Conservation (phyloP, 768 basidiomycete species). For the Rossbeevera mucosa region DNA sequence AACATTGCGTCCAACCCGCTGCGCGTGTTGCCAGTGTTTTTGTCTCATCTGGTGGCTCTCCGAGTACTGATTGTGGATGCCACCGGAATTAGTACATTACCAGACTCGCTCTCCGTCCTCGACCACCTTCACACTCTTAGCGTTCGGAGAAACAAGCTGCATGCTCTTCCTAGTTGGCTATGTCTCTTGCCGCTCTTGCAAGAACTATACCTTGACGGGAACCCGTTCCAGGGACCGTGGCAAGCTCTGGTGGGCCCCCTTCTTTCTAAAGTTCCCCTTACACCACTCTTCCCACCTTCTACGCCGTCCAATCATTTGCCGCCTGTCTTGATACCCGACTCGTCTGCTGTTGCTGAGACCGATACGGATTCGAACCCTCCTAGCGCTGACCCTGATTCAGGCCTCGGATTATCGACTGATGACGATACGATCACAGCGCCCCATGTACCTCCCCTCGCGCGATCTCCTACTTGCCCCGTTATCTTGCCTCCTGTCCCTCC, state of each 20-base stretch:
- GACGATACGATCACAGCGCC: constrained; percentile 73
- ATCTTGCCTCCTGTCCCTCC: constrained; percentile 24
- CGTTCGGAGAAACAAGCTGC: constrained; percentile 81
- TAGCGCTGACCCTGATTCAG: constrained; percentile 34
- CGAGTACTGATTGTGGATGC: constrained; percentile 91
- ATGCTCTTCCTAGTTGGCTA: constrained; percentile 91
- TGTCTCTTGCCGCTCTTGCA: constrained; percentile 82
- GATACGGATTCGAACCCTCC: constrained; percentile 52
- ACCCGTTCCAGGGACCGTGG: constrained; percentile 95
- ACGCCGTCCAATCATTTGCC: constrained; percentile 55
- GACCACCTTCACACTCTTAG: constrained; percentile 86
- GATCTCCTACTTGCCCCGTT: constrained; percentile 49
- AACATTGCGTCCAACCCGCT: constrained; percentile 91
- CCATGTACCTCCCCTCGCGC: constrained; percentile 49
- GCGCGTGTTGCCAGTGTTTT: constrained; percentile 85
- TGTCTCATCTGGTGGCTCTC: constrained; percentile 69
- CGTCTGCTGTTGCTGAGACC: constrained; percentile 44
- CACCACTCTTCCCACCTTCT: constrained; percentile 61
- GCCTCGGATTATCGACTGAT: constrained; percentile 35
- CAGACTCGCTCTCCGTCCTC: constrained; percentile 67
- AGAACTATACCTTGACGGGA: constrained; percentile 87
- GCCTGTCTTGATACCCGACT: constrained; percentile 44
- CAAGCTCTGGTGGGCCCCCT: constrained; percentile 84
- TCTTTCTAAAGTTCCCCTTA: constrained; percentile 55
- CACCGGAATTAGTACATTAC: constrained; percentile 75